Conservation (phyloP, 176 grass and related monocot species). For the Urochloa ruziziensis region DNA sequence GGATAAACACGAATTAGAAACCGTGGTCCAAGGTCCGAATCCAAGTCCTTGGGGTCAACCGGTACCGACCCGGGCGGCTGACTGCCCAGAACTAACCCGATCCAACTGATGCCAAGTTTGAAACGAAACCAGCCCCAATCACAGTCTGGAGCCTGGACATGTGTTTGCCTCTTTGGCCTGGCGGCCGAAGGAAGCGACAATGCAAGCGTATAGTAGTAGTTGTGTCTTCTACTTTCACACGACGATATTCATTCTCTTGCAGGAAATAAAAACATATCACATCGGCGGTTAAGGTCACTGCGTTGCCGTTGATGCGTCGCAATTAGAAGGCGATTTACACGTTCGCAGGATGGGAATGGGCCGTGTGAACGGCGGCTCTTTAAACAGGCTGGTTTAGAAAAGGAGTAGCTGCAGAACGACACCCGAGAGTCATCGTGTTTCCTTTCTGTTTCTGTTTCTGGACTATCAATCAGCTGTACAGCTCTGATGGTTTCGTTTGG, state of each 20-base stretch:
- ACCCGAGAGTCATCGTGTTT: not conserved
- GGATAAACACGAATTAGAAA: slow-evolving; percentile 10
- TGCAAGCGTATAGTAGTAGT: not conserved
- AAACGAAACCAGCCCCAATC: not conserved
- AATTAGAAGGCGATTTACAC: slow-evolving; percentile 8
- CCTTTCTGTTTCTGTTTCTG: slow-evolving; percentile 4
- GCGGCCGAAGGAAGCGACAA: not conserved
- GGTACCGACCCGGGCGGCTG: not conserved
- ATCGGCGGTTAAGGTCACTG: not conserved
- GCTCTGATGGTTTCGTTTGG: too few relatives aligned
- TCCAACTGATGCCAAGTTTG: slow-evolving; percentile 31
- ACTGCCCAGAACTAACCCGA: not conserved
- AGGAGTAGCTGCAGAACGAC: not conserved
- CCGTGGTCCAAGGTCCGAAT: slow-evolving; percentile 3
- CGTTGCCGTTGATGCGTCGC: not conserved
- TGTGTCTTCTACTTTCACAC: not conserved
- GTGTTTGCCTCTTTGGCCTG: not conserved
- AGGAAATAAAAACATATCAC: not conserved
- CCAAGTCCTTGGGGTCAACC: not conserved
- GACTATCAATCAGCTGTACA: too few relatives aligned
- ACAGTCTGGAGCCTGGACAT: not conserved
- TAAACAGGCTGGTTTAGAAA: not conserved
- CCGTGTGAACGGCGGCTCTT: not conserved
- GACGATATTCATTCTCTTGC: not conserved
- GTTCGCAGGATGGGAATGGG: not conserved